phyloP scores from a whole-genome alignment of 2,329 filamentous ascomycete species.

The Epichloe gansuensis region DNA sequence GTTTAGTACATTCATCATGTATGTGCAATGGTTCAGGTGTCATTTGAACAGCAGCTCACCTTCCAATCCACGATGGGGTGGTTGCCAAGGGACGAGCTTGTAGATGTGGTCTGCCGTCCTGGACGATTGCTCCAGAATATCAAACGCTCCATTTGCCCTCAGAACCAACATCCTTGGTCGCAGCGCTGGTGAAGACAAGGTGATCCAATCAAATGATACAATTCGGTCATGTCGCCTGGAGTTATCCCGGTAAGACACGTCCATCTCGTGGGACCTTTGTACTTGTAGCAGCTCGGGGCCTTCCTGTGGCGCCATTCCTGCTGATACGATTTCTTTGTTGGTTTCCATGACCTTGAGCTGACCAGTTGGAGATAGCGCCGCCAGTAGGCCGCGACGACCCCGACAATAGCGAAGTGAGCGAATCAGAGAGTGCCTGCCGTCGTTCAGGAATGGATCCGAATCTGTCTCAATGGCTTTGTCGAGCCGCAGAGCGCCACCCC shows the following conservation, averaged over 20 bases:
- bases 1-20: constrained; percentile 8
- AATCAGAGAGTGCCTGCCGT: constrained; percentile 49
- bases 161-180: constrained; percentile 47
- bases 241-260: constrained; percentile 42
- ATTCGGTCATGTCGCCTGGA: constrained; percentile 46
- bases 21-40: not conserved
- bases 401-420: constrained; percentile 51
- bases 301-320: constrained; percentile 24
- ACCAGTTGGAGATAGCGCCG: constrained; percentile 48
- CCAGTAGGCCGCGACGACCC: constrained; percentile 48
- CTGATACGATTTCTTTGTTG: constrained; percentile 37
- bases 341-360: constrained; percentile 51
- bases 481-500: constrained; percentile 48
- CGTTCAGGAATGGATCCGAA: constrained; percentile 33
- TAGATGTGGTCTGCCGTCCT: constrained; percentile 45
- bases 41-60: constrained; percentile 23
- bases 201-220: constrained; percentile 58
- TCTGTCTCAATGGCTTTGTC: constrained; percentile 45
- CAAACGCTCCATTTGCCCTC: constrained; percentile 47
- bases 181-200: constrained; percentile 40
- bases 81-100: constrained; percentile 48
- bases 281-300: constrained; percentile 49
- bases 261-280: constrained; percentile 48
- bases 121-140: constrained; percentile 50
- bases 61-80: constrained; percentile 44